phyloP scores from a whole-genome alignment of 176 grass and related monocot species.

The Phoenix dactylifera region DNA sequence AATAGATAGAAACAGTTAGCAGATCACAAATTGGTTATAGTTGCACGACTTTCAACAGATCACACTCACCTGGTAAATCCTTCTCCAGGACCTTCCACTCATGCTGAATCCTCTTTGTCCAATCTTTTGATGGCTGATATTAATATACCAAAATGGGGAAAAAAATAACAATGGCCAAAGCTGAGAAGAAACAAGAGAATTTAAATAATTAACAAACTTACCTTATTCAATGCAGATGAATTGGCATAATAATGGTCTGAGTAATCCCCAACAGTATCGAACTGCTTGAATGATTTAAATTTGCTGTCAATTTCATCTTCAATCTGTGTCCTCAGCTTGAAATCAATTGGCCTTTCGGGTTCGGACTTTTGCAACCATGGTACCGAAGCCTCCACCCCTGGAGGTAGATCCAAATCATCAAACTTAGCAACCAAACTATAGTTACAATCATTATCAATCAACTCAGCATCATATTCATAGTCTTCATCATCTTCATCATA shows the following conservation, averaged over 20 bases:
- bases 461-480: slow-evolving; percentile 30
- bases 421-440: slow-evolving; percentile 61
- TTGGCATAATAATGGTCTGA: slow-evolving; percentile 53
- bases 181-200: too few species aligned
- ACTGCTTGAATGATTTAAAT: slow-evolving; percentile 56
- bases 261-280: slow-evolving; percentile 65
- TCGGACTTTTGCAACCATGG: slow-evolving; percentile 38
- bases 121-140: slow-evolving; percentile 56
- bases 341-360: slow-evolving; percentile 5
- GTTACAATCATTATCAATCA: slow-evolving; percentile 33
- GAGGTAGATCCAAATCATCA: slow-evolving; percentile 66
- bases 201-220: slow-evolving; percentile 23
- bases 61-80: slow-evolving; percentile 61
- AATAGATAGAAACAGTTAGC: too few species aligned
- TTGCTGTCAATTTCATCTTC: slow-evolving; percentile 52
- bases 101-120: slow-evolving; percentile 71
- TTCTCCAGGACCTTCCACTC: slow-evolving; percentile 87
- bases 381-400: slow-evolving; percentile 69
- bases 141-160: background rate
- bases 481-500: slow-evolving; percentile 49
- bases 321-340: slow-evolving; percentile 28
- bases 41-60: background rate
- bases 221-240: slow-evolving; percentile 17
- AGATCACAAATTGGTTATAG: background rate
- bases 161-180: background rate